A percentile compares a stretch with the other conserved stretches of the same genome.
Conservation (phyloP, 805 yeast species). For the Candida wancherniae region DNA sequence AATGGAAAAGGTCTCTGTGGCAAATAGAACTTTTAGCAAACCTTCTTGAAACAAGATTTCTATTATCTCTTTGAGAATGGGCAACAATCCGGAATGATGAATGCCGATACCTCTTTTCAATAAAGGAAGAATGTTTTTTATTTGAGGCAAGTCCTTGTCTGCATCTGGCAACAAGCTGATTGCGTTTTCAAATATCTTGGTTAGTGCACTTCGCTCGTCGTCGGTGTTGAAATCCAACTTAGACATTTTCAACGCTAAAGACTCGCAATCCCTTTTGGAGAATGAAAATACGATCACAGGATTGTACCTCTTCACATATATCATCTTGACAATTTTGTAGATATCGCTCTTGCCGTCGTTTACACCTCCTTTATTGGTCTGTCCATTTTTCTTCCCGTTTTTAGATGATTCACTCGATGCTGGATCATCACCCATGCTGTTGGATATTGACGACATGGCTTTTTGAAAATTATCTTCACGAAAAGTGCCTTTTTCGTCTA, state of each 20-base stretch:
- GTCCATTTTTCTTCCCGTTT: conserved; percentile 68
- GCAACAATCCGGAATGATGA: conserved; percentile 94
- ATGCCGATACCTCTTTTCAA: conserved; percentile 95
- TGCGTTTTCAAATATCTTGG: conserved; percentile 89
- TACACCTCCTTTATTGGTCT: conserved; percentile 82
- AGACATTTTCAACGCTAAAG: conserved; percentile 90
- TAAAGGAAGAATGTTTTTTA: conserved; percentile 83
- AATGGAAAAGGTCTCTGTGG: conserved; percentile 97
- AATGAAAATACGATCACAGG: conserved; percentile 99
- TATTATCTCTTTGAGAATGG: conserved; percentile 89
- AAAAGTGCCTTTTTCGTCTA: conserved; percentile 93
- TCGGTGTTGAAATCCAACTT: conserved; percentile 91
- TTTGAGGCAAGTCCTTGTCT: conserved; percentile 91
- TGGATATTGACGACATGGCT: conserved; percentile 92
- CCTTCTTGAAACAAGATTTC: conserved; percentile 98
- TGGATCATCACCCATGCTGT: conserved; percentile 80
- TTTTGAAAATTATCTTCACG: conserved; percentile 97
- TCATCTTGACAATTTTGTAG: conserved; percentile 95
- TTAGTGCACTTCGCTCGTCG: conserved; percentile 87
- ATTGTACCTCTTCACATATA: conserved; percentile 91
- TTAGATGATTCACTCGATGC: conserved; percentile 42
- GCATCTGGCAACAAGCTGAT: conserved; percentile 81
- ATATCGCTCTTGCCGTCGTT: conserved; percentile 79
- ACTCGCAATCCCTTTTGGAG: conserved; percentile 94
- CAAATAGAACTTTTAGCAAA: conserved; percentile 86